These are phyloP conservation scores for Nymphaea thermarum DNA, from an alignment of 164 flowering plant genomes.

Conservation along the genomic window DNA sequence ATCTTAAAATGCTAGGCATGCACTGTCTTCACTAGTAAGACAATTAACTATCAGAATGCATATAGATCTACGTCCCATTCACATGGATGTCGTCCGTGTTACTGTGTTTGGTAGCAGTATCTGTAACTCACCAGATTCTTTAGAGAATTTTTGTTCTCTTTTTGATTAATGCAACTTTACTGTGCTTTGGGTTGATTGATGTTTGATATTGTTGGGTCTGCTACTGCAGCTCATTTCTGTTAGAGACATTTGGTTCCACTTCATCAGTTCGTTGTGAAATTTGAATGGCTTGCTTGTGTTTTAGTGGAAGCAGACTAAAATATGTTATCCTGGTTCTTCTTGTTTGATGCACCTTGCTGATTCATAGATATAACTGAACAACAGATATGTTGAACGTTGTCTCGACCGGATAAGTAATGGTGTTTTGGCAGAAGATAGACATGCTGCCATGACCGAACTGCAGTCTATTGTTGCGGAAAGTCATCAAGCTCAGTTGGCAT, in stretches of 20 bases:
- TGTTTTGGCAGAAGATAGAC: slow-evolving; percentile 76
- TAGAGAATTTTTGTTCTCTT: too few relatives aligned
- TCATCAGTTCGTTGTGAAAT: background rate
- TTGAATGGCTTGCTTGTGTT: background rate
- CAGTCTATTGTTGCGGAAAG: slow-evolving; percentile 91
- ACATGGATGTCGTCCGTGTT: too few relatives aligned
- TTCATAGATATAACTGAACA: background rate
- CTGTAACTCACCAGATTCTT: too few relatives aligned
- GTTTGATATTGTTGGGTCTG: too few relatives aligned
- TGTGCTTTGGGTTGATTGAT: too few relatives aligned
- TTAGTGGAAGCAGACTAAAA: background rate
- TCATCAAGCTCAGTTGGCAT: slow-evolving; percentile 73
- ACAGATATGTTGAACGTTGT: slow-evolving; percentile 81
- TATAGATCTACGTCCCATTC: too few relatives aligned
- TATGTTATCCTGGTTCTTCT: background rate
- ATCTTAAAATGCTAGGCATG: too few relatives aligned
- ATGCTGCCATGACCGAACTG: slow-evolving; percentile 76
- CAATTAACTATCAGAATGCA: too few relatives aligned
- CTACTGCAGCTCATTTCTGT: background rate
- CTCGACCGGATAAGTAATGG: slow-evolving; percentile 97
- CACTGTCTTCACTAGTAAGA: too few relatives aligned
- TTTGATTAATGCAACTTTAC: too few relatives aligned
- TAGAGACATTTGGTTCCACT: background rate
- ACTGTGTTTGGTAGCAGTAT: too few relatives aligned
- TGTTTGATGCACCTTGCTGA: background rate